Percentiles rank a stretch among this genome's conserved stretches.
Evolutionary conservation across 495 filamentous ascomycete genomes (phyloP).

Genomic region (Penicillium fimorum): DNA sequence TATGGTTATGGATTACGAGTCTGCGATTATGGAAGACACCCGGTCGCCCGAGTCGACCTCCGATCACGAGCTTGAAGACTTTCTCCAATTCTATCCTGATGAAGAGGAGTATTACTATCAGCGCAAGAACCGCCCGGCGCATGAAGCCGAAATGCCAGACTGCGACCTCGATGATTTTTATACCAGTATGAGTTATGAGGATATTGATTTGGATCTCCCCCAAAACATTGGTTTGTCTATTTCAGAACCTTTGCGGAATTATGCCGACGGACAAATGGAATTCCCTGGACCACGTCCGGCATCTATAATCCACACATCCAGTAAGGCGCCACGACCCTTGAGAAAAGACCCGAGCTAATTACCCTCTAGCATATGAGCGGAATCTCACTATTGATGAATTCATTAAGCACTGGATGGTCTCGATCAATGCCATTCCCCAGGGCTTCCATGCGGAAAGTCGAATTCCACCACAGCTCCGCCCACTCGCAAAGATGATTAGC

Average conservation of each 20-base stretch:
- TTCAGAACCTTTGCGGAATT: conserved; percentile 3
- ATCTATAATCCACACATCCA: conserved; percentile 36
- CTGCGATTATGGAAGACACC: conserved; percentile 15
- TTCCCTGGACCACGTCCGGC: conserved; percentile 27
- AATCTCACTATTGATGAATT: conserved; percentile 48
- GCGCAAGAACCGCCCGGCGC: conserved; percentile 5
- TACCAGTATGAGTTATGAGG: conserved; percentile 22
- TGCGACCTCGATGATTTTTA: conserved; percentile 41
- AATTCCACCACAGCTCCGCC: conserved; percentile 23
- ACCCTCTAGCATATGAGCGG: conserved; percentile 38
- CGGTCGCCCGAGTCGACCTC: conserved; percentile 14
- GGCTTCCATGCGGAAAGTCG: conserved; percentile 23
- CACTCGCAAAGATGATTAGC: conserved; percentile 31
- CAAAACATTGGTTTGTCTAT: conserved; percentile 8
- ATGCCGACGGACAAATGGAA: conserved; percentile 6
- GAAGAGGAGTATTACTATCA: conserved; percentile 27
- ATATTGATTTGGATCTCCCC: conserved; percentile 18
- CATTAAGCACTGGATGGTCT: conserved; percentile 40
- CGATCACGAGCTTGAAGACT: conserved; percentile 36
- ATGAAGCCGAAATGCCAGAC: conserved; percentile 21
- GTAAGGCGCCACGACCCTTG: conserved; percentile 24
- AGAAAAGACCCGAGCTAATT: not conserved
- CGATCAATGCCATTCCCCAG: conserved; percentile 21
- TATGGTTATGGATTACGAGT: conserved; percentile 33
- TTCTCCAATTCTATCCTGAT: conserved; percentile 39